Percentiles rank a stretch among this genome's conserved stretches.
Evolutionary conservation across 495 filamentous ascomycete species (phyloP).

Genomic region (Melanomma pulvis-pyrius): DNA sequence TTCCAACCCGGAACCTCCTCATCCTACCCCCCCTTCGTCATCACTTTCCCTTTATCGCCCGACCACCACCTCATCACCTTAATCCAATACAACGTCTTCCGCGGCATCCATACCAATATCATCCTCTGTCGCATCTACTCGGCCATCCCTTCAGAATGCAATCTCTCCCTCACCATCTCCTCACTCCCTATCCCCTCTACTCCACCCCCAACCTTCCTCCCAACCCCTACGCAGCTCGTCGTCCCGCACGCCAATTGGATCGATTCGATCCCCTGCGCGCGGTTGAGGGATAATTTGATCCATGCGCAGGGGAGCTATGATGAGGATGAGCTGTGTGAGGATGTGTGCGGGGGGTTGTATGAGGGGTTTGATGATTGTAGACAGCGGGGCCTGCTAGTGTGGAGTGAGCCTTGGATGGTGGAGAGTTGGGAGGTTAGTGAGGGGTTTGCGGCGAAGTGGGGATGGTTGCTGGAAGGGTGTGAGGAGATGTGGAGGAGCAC

Average conservation of each 20-base stretch:
- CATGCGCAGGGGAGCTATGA: not conserved
- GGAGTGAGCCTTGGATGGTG: slow-evolving; percentile 25
- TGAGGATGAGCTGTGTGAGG: slow-evolving; percentile 19
- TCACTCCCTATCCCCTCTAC: slow-evolving; percentile 5
- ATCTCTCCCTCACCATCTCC: slow-evolving; percentile 26
- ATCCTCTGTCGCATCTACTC: slow-evolving; percentile 36
- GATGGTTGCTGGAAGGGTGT: slow-evolving; percentile 23
- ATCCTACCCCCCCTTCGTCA: not conserved
- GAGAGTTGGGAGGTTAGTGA: slow-evolving; percentile 23
- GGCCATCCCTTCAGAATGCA: slow-evolving; percentile 39
- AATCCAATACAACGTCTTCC: slow-evolving; percentile 48
- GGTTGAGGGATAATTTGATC: slow-evolving; percentile 22
- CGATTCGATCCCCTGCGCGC: slow-evolving; percentile 15
- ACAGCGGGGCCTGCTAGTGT: slow-evolving; percentile 17
- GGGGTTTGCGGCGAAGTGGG: slow-evolving; percentile 28
- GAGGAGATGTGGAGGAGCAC: slow-evolving; percentile 7
- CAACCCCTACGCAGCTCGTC: not conserved
- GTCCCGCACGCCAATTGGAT: slow-evolving; percentile 16
- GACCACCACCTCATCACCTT: slow-evolving; percentile 38
- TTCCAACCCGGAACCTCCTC: not conserved
- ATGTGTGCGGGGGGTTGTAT: slow-evolving; percentile 24
- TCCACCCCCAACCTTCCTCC: slow-evolving; percentile 2
- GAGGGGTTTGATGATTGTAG: slow-evolving; percentile 17
- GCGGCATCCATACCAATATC: slow-evolving; percentile 44
- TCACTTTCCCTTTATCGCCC: slow-evolving; percentile 44